Conservation (phyloP, 164 flowering plant genomes). For the Magnolia officinalis region DNA sequence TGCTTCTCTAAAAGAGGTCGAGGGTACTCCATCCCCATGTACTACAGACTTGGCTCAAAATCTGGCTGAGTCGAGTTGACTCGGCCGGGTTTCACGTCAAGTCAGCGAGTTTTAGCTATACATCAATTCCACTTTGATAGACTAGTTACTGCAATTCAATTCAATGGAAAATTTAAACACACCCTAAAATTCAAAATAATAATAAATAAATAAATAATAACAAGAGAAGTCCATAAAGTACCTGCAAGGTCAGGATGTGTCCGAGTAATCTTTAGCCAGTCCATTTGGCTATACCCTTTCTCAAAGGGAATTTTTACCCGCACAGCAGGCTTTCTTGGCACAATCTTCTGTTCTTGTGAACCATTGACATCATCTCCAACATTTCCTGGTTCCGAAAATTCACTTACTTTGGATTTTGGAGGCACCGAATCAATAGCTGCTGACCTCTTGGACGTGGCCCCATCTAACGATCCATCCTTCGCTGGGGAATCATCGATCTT, state of each 20-base stretch:
- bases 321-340: slow-evolving; percentile 36
- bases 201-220: neutral
- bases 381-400: slow-evolving; percentile 21
- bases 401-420: slow-evolving; percentile 18
- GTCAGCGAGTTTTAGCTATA: too few species aligned
- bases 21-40: too few species aligned
- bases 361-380: slow-evolving; percentile 26
- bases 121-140: too few species aligned
- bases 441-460: slow-evolving; percentile 30
- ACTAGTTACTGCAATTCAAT: neutral
- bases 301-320: slow-evolving; percentile 90
- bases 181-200: neutral
- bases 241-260: slow-evolving; percentile 98
- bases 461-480: slow-evolving; percentile 18
- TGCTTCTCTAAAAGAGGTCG: too few species aligned
- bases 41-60: too few species aligned
- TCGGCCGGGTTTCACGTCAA: too few species aligned
- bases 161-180: neutral
- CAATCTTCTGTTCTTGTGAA: slow-evolving; percentile 17
- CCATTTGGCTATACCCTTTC: slow-evolving; percentile 94
- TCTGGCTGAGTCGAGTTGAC: too few species aligned
- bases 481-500: neutral
- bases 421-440: slow-evolving; percentile 38
- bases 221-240: slow-evolving; percentile 13
- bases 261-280: slow-evolving; percentile 87